Evolutionary conservation across 495 filamentous ascomycete species (phyloP).

Genomic region (Pseudomonodictys pantanalensis): DNA sequence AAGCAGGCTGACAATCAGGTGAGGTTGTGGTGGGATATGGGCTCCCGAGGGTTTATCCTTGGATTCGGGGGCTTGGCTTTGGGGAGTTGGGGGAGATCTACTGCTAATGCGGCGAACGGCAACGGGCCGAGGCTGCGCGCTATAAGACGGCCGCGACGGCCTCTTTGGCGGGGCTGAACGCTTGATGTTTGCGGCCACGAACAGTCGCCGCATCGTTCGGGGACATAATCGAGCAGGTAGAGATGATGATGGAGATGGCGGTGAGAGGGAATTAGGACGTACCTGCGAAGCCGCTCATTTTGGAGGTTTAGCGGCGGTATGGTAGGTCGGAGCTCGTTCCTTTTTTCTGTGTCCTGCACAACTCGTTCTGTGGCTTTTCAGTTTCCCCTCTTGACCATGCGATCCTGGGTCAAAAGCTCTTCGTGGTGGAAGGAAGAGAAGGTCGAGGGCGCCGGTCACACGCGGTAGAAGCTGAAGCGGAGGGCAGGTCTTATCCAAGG

Average conservation of each 20-base stretch:
- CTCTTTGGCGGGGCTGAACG: not conserved
- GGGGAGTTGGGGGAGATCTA: not conserved
- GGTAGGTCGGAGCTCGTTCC: no score
- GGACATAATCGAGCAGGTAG: not conserved
- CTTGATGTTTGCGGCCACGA: not conserved
- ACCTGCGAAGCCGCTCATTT: not conserved
- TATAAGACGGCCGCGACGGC: not conserved
- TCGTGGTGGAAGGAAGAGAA: not conserved
- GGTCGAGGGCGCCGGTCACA: not conserved
- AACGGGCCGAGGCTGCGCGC: not conserved
- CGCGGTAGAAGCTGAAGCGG: no score
- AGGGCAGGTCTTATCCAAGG: no score
- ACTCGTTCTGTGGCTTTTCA: not conserved
- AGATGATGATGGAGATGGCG: not conserved
- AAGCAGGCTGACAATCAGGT: no score
- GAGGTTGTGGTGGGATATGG: constrained; percentile 20
- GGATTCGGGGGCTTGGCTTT: not conserved
- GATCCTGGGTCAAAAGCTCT: no score
- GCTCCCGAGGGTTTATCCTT: constrained; percentile 21
- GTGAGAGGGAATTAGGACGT: not conserved
- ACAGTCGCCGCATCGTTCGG: not conserved
- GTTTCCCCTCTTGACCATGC: not conserved
- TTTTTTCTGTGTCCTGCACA: not conserved
- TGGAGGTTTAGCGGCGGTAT: not conserved
- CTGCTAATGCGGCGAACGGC: not conserved